Evolutionary conservation across 2,329 filamentous ascomycete species (phyloP), one percentile per base, ranked within the genome.

Genomic region (Microsporum canis): DNA sequence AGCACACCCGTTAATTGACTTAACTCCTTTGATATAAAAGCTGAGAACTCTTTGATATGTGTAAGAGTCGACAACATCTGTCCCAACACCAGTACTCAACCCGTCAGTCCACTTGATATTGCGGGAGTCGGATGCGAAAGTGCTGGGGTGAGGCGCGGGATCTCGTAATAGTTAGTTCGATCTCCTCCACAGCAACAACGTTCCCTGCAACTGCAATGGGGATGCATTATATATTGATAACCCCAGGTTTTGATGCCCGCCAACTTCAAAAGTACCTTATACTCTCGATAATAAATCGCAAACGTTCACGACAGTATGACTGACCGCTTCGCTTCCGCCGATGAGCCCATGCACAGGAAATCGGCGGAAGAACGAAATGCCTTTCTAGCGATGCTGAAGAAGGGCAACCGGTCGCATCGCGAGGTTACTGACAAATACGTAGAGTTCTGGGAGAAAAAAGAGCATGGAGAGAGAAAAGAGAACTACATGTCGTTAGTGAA

Each of bases 401-500:
- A 99, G 80, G 86, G 94, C 74, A 79, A 81, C 71, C 78, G 79
- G 34, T 89, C 90, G 5, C 88, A 95, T 71, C 84, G 89, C 73
- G 86, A 87, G 58, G 89, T 90, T 56, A 83, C 91, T 31, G 88
- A 94, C 71, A 89, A 94, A 74, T 96, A 96, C 78, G 95, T 95
- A 80, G 95, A 94, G 82, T 91, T 95, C 74, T 96, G 88, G 88
- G 90, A 95, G 75, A 88, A 91, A 79, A 91, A 95, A 78, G 31
- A 43, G 38, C n/a, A 51, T 67, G 71, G 91, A 87, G 82, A 87
- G 67, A 85, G 91, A 71, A 85, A 86, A 70, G 87, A 86, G 63
- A 89, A 96, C 77, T 97, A 97, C 75, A 91, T 91, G 59, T 95
- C 90, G 39, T 78, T 97, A 72, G 96, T 92, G 56, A 86, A 89